Evolutionary conservation across 1,139 yeast genomes (phyloP).

Genomic region (Blastobotrys raffinosifermentans): DNA sequence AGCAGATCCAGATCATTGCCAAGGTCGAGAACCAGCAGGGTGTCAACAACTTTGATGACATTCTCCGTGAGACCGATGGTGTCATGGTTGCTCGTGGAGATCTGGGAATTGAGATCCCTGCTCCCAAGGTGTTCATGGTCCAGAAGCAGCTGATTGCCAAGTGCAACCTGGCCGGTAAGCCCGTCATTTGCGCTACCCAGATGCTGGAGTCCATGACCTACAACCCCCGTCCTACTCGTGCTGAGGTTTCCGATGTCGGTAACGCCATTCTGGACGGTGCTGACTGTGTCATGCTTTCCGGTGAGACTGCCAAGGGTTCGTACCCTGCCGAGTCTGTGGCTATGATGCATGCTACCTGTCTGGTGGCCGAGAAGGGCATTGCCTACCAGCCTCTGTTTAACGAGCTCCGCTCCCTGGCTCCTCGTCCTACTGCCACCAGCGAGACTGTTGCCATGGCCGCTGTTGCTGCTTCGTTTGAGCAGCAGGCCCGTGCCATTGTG

Average conservation of each 20-base stretch:
- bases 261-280: slow-evolving; percentile 99
- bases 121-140: slow-evolving; percentile 96
- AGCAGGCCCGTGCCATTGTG: slow-evolving; percentile 92
- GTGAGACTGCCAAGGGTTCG: slow-evolving; percentile 99
- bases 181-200: slow-evolving; percentile 99
- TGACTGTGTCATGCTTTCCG: slow-evolving; percentile 99
- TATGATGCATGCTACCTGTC: slow-evolving; percentile 97
- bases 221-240: slow-evolving; percentile 99
- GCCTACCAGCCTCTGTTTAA: slow-evolving; percentile 83
- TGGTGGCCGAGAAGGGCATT: slow-evolving; percentile 95
- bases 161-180: slow-evolving; percentile 99
- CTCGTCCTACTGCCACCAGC: slow-evolving; percentile 85
- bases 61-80: slow-evolving; percentile 92
- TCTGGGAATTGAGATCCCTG: slow-evolving; percentile 98
- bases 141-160: slow-evolving; percentile 99
- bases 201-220: slow-evolving; percentile 99
- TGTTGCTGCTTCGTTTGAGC: slow-evolving; percentile 93
- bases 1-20: slow-evolving; percentile 89
- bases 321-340: slow-evolving; percentile 96
- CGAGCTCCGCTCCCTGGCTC: slow-evolving; percentile 81
- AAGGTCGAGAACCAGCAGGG: slow-evolving; percentile 99
- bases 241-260: slow-evolving; percentile 99
- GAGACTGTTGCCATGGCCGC: slow-evolving; percentile 98
- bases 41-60: slow-evolving; percentile 97
- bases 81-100: slow-evolving; percentile 99